Conservation (phyloP, 768 basidiomycete species). For the Xanthoconium stramineum region DNA sequence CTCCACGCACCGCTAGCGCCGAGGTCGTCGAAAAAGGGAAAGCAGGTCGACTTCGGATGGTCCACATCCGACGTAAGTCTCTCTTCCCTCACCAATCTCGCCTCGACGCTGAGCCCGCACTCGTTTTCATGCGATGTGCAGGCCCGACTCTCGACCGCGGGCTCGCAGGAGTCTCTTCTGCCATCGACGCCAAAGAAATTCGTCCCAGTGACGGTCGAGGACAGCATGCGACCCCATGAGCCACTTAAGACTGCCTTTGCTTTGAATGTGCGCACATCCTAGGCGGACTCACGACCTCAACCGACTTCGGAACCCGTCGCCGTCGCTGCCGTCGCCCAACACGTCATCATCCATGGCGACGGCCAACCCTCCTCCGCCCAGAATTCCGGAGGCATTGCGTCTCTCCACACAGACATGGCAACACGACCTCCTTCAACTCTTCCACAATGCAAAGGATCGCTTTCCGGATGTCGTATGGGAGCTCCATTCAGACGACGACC, state of each 20-base stretch:
- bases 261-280: too few species aligned
- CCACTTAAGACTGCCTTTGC: too few species aligned
- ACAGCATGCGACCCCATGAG: slow-evolving; percentile 13
- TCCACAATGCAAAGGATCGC: slow-evolving; percentile 80
- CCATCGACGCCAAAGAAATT: slow-evolving; percentile 16
- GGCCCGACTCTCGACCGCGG: slow-evolving; percentile 11
- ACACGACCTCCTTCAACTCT: slow-evolving; percentile 71
- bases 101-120: neutral
- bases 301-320: too few species aligned
- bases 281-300: too few species aligned
- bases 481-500: slow-evolving; percentile 50
- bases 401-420: slow-evolving; percentile 77
- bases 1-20: slow-evolving; percentile 33
- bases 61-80: slow-evolving; percentile 33
- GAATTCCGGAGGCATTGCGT: slow-evolving; percentile 53
- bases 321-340: slow-evolving; percentile 15
- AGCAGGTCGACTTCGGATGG: slow-evolving; percentile 39
- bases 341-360: slow-evolving; percentile 28
- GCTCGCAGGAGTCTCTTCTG: slow-evolving; percentile 13
- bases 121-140: slow-evolving; percentile 12
- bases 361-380: slow-evolving; percentile 27
- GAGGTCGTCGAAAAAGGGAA: slow-evolving; percentile 39
- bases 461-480: slow-evolving; percentile 99
- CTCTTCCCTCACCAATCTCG: neutral
- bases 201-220: slow-evolving; percentile 24